Evolutionary conservation across 2,329 filamentous ascomycete species (phyloP).

Genomic region (Cordyceps javanica): DNA sequence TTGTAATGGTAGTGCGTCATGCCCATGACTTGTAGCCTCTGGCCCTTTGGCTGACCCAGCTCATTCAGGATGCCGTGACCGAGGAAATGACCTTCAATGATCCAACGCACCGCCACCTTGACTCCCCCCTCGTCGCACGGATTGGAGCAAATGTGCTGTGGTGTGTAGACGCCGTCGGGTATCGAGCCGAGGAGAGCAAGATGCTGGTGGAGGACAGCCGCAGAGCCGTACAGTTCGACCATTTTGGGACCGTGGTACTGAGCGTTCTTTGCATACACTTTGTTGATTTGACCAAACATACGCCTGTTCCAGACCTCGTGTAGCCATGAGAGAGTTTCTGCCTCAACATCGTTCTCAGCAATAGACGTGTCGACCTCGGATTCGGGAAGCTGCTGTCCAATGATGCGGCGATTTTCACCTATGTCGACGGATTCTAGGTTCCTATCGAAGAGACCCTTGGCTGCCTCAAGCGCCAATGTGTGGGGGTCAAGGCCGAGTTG

Average conservation of each 20-base stretch:
- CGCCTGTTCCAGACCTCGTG: not conserved
- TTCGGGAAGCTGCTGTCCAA: not conserved
- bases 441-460: not conserved
- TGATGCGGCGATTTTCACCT: constrained; percentile 4
- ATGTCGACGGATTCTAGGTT: constrained; percentile 5
- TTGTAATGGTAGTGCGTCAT: constrained; percentile 11
- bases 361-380: not conserved
- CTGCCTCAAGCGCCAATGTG: not conserved
- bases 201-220: constrained; percentile 6
- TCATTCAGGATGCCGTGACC: not conserved
- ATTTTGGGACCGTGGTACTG: constrained; percentile 8
- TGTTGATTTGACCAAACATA: constrained; percentile 7
- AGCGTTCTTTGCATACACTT: not conserved
- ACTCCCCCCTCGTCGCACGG: constrained; percentile 1
- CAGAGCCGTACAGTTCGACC: constrained; percentile 4
- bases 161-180: not conserved
- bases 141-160: constrained; percentile 8
- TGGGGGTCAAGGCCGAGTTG: constrained; percentile 4
- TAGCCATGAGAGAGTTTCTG: constrained; percentile 1
- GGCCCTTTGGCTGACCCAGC: not conserved
- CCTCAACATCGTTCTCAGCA: constrained; percentile 2
- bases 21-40: constrained; percentile 11
- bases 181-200: constrained; percentile 8
- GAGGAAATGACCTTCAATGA: constrained; percentile 5
- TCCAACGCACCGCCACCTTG: constrained; percentile 7